Conservation (phyloP, 768 basidiomycete genomes). For the Tricholoma sp. region DNA sequence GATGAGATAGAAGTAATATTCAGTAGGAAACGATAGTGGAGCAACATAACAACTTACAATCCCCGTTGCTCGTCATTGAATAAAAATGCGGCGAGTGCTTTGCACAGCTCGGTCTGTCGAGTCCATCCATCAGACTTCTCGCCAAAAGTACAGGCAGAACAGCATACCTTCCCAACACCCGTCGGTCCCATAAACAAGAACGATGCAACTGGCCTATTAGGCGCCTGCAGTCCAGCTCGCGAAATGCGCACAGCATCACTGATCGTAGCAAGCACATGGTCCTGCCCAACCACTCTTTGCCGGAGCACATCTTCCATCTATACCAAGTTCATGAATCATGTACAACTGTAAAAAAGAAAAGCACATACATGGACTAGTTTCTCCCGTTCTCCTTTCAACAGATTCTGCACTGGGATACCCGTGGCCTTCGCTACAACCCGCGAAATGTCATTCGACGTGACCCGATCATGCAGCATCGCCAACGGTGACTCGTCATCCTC, state of each 20-base stretch:
- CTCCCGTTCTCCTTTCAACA: conserved; percentile 86
- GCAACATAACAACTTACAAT: conserved; percentile 44
- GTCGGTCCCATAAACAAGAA: conserved; percentile 91
- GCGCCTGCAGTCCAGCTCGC: conserved; percentile 84
- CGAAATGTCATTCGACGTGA: conserved; percentile 86
- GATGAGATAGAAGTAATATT: neutral
- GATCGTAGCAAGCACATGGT: conserved; percentile 80
- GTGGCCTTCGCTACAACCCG: conserved; percentile 85
- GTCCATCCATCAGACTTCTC: neutral
- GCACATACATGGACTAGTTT: conserved; percentile 77
- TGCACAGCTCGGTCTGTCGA: conserved; percentile 77
- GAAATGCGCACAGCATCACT: conserved; percentile 92
- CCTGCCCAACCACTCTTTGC: conserved; percentile 83
- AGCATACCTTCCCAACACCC: conserved; percentile 72
- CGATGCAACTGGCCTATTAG: conserved; percentile 85
- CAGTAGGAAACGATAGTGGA: neutral
- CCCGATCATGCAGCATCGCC: conserved; percentile 76
- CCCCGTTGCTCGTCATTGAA: conserved; percentile 88
- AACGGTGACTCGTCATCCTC: conserved; percentile 44
- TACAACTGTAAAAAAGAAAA: neutral
- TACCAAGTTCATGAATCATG: neutral
- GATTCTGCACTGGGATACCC: conserved; percentile 85
- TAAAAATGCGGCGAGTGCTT: conserved; percentile 82
- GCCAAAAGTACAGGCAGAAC: neutral
- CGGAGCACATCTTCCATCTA: conserved; percentile 85